Evolutionary conservation across 139 green algal species (phyloP).

Genomic region (Chlamydomonas schloesseri): DNA sequence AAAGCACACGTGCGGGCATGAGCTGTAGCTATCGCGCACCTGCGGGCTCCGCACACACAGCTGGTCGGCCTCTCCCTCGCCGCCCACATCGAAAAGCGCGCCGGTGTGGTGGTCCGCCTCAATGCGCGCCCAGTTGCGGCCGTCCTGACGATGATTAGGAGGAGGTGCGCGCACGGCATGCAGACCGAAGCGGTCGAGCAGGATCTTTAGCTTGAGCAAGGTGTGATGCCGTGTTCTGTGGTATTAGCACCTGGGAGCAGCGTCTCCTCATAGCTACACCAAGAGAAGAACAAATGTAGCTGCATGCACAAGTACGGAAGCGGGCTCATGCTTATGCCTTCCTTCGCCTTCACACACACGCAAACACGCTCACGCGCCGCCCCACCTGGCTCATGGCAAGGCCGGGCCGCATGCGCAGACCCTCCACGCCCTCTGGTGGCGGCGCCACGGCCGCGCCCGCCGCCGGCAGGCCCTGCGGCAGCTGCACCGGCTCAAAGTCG

Average conservation of each 20-base stretch:
- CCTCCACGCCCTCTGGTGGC: constrained; percentile 60
- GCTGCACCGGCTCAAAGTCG: constrained; percentile 70
- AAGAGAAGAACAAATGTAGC: no score
- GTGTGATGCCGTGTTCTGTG: no score
- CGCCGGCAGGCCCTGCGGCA: constrained; percentile 24
- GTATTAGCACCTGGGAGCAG: no score
- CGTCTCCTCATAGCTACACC: no score
- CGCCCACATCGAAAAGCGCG: constrained; percentile 89
- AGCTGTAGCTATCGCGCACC: constrained; percentile 61
- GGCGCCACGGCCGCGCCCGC: neutral
- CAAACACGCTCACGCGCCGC: no score
- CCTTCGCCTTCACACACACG: no score
- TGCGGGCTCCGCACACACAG: constrained; percentile 84
- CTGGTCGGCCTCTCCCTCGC: constrained; percentile 86
- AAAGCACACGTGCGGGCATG: no score
- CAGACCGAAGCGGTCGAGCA: no score
- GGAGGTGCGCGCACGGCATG: no score
- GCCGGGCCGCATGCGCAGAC: constrained; percentile 81
- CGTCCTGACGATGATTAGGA: constrained; percentile 75
- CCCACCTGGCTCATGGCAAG: constrained; percentile 88
- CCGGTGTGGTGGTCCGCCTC: constrained; percentile 95
- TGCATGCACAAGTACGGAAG: no score
- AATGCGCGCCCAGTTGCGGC: constrained; percentile 95
- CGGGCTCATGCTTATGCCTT: no score
- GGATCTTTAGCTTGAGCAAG: no score